phyloP scores from a whole-genome alignment of 768 basidiomycete genomes.

The Trametes cingulata region DNA sequence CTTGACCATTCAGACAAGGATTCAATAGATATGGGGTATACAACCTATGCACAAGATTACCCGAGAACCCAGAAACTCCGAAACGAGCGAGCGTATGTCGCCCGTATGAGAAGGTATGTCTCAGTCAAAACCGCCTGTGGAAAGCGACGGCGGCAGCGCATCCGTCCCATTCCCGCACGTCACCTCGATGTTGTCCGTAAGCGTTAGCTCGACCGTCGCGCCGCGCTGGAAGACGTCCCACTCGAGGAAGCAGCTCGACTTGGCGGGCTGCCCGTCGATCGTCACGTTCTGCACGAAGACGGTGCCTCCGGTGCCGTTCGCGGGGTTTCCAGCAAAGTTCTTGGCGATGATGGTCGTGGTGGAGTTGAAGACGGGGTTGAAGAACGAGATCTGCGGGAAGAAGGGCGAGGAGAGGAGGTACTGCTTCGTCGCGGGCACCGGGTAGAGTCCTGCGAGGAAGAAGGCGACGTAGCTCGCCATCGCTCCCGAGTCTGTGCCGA shows the following conservation, averaged over 20 bases:
- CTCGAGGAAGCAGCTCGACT: slow-evolving; percentile 64
- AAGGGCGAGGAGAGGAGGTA: slow-evolving; percentile 61
- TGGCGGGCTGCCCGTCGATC: slow-evolving; percentile 56
- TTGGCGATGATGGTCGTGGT: slow-evolving; percentile 56
- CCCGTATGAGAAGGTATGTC: not conserved
- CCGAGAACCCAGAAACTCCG: too few relatives aligned
- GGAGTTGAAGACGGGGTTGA: slow-evolving; percentile 56
- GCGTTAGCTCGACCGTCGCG: slow-evolving; percentile 52
- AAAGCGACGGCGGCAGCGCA: slow-evolving; percentile 61
- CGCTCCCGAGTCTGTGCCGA: slow-evolving; percentile 43
- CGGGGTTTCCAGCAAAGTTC: slow-evolving; percentile 55
- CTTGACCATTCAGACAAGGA: too few relatives aligned
- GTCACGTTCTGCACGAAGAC: slow-evolving; percentile 63
- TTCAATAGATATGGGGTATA: too few relatives aligned
- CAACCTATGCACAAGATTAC: too few relatives aligned
- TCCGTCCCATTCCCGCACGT: slow-evolving; percentile 43
- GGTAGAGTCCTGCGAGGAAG: slow-evolving; percentile 61
- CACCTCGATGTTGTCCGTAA: slow-evolving; percentile 54
- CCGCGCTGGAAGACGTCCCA: slow-evolving; percentile 62
- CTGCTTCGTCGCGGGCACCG: slow-evolving; percentile 61
- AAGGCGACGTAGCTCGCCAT: slow-evolving; percentile 65
- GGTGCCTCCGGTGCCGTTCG: slow-evolving; percentile 50
- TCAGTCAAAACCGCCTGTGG: slow-evolving; percentile 53
- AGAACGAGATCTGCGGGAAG: slow-evolving; percentile 61
- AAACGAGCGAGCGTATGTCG: too few relatives aligned